A percentile compares a stretch with the other conserved stretches of the same genome.
phyloP scores from a whole-genome alignment of 805 yeast species.

The Saccharomyces paradoxus region DNA sequence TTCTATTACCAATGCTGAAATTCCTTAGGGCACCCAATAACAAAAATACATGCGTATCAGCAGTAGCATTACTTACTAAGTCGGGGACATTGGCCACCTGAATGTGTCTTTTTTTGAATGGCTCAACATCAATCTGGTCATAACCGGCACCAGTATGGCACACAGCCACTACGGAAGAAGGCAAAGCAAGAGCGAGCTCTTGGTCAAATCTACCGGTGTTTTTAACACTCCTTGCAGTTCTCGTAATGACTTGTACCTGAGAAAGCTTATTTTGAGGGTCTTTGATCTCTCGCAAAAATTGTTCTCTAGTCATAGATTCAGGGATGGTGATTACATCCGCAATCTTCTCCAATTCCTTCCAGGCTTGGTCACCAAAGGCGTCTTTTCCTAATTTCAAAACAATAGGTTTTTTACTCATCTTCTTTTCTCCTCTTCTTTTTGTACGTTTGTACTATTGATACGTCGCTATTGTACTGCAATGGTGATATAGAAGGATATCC shows the following conservation, averaged over 20 bases:
- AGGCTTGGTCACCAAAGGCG: conserved; percentile 52
- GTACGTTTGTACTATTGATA: background rate
- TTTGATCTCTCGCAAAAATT: conserved; percentile 25
- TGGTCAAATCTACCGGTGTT: conserved; percentile 59
- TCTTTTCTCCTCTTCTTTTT: background rate
- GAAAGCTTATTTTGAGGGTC: conserved; percentile 29
- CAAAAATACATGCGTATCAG: conserved; percentile 59
- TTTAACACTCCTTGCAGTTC: conserved; percentile 46
- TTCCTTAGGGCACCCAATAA: conserved; percentile 58
- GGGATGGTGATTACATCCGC: conserved; percentile 41
- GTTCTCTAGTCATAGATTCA: conserved; percentile 33
- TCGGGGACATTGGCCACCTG: conserved; percentile 63
- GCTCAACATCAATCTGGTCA: conserved; percentile 57
- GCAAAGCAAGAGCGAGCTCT: conserved; percentile 49
- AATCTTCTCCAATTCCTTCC: conserved; percentile 46
- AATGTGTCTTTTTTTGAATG: conserved; percentile 43
- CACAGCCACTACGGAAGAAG: conserved; percentile 43
- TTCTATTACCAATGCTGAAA: conserved; percentile 52
- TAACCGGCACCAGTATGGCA: conserved; percentile 70
- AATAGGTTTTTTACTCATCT: conserved; percentile 37
- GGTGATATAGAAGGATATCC: background rate
- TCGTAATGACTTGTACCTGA: conserved; percentile 32
- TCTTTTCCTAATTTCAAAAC: conserved; percentile 60
- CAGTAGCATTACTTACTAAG: conserved; percentile 63
- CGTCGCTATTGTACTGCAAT: background rate